Base-by-base conservation (phyloP, 768 basidiomycete species). In the Pleurotus djamor region DNA sequence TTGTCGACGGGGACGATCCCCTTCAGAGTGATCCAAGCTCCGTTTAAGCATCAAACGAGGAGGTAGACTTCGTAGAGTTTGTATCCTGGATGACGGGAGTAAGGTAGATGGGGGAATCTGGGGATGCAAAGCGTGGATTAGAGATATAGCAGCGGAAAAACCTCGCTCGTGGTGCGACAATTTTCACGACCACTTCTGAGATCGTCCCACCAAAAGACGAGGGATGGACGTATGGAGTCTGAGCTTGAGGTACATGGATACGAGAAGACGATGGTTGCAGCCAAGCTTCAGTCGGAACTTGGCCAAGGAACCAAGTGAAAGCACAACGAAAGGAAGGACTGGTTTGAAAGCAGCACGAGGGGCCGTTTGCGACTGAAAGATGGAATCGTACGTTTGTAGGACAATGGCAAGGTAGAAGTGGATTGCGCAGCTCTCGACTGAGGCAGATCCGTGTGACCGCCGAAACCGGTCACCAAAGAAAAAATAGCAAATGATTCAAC, bases 111-210 rank as follows among this genome's bases (percentile, higher is more conserved):
- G 33, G n/a, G 12, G 54, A 41, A 56, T 21, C 9, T 32, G 9
- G 37, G n/a, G 17, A 56, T 37, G 45, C 45, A n/a, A 41, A 28
- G 41, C 41, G n/a, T 41, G 8, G 17, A 43, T 41, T 17, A 43
- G 35, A n/a, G 41, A 43, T 56, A 34, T 56, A 56, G 41, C 41
- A 43, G 41, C 54, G 54, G 54, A 56, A 44, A 56, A 56, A 56
- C 54, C 54, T 56, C 54, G 54, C 54, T 44, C 41, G 17, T 33
- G 49, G 9, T 36, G n/a, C 4, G 17, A 17, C 54, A 17, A 56
- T 43, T 13, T 43, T 41, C 44, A 34, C 38, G 5, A 7, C 37
- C 14, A 44, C n/a, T 7, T 9, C 54, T 16, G 44, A 43, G 41
- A 14, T 56, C 16, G n/a, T 44, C n/a, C 38, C 41, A 44, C 16